phyloP scores from a whole-genome alignment of 208 protist genomes.

The Vickermania ingenoplastis region DNA sequence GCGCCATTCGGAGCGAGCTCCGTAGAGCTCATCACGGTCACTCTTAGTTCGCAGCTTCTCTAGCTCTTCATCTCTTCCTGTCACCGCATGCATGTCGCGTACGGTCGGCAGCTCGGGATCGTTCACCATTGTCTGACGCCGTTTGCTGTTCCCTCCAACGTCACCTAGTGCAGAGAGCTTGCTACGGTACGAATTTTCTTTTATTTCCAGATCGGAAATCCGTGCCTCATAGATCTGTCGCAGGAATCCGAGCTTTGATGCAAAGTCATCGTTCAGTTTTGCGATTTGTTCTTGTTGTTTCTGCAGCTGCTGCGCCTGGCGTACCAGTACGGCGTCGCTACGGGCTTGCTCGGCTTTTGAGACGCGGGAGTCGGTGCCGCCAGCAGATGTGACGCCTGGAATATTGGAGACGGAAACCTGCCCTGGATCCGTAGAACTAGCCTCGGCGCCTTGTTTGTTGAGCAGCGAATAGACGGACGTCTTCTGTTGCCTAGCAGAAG shows the following conservation, averaged over 20 bases:
- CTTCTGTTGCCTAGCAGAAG: neutral
- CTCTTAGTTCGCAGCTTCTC: conserved; percentile 13
- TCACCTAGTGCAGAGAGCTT: conserved; percentile 4
- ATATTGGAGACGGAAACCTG: neutral
- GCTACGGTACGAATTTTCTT: conserved; percentile 32
- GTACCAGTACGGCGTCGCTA: conserved; percentile 32
- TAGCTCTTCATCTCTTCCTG: conserved; percentile 16
- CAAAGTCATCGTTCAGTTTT: conserved; percentile 76
- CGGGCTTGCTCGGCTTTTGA: conserved; percentile 18
- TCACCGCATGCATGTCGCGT: conserved; percentile 17
- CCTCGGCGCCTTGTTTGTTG: neutral
- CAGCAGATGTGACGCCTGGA: neutral
- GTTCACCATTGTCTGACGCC: conserved; percentile 3
- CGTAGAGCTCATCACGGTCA: conserved; percentile 31
- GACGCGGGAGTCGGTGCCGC: neutral
- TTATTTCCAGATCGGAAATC: conserved; percentile 80
- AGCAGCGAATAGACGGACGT: conserved; percentile 2
- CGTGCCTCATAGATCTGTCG: conserved; percentile 88
- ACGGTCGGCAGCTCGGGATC: conserved; percentile 19
- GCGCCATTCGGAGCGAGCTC: conserved; percentile 32
- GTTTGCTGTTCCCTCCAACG: neutral
- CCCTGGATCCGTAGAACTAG: neutral
- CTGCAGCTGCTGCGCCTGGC: conserved; percentile 44
- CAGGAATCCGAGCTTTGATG: conserved; percentile 77
- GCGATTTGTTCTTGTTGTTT: conserved; percentile 65